Evolutionary conservation across 305 asterid species (phyloP), one percentile per base, ranked within the genome.

Genomic region (Solanum hybrid): DNA sequence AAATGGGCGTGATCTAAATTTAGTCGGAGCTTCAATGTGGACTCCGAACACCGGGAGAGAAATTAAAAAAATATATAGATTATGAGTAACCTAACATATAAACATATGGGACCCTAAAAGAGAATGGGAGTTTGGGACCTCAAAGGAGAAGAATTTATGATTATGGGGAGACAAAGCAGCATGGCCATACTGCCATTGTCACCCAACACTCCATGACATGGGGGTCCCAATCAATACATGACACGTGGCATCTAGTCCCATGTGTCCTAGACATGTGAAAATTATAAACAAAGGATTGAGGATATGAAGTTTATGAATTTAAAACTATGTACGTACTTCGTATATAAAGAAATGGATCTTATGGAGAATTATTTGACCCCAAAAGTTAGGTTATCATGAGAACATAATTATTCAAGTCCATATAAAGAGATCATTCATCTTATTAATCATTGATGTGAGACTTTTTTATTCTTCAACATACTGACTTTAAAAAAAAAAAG

Each of bases 121-220:
- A 82, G 90, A 22, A 29, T 75, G 87, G 86, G 89, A 80, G 79
- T 73, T 82, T 36, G 88, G 90, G 92, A 34, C 87, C 79, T 9
- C 32, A 24, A 76, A 3, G 22, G 68, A 31, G 87, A 26, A 33
- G 81, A 89, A 68, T 37, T 88, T 27, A 51, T 34, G 89, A 89
- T 17, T 34, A 7, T 39, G 65, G 61, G 88, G 91, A 92, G 95
- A 94, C 95, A 93, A 32, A 81, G 86, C 17, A 87, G 90, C 93
- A 92, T 95, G 95, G 93, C 92, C 91, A 89, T 89, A 92, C 95
- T 95, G 91, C 91, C 95, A 91, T 75, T 91, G 92, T 93, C 91
- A 90, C 90, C 90, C 89, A 89, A 86, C 91, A 51, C 41, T 29
- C 83, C 89, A 79, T 17, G 95, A 90, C 94, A 94, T 7, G 51